Conservation (phyloP, 441 rosid genomes). For the Gossypium gossypioides region DNA sequence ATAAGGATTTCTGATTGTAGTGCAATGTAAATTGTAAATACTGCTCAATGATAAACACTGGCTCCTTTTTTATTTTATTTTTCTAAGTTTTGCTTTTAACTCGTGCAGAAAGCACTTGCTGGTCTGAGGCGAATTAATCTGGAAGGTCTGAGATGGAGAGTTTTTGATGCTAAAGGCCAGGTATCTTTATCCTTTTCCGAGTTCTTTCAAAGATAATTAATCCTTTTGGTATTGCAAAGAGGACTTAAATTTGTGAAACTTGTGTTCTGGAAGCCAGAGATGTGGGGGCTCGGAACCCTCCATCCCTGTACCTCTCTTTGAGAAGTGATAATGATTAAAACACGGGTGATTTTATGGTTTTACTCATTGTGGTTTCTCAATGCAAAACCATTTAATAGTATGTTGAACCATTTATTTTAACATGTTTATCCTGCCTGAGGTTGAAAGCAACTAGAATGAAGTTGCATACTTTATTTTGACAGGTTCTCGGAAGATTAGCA, state of each 20-base stretch:
- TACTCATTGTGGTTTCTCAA: background rate
- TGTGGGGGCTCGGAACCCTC: background rate
- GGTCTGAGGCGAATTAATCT: conserved; percentile 83
- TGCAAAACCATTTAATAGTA: background rate
- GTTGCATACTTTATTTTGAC: background rate
- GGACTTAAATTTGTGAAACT: background rate
- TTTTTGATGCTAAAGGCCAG: conserved; percentile 98
- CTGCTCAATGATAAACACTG: background rate
- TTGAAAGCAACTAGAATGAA: background rate
- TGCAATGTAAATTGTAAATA: background rate
- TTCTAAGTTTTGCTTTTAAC: conserved; percentile 7
- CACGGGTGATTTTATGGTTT: background rate
- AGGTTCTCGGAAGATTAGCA: conserved; percentile 97
- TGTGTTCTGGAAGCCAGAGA: background rate
- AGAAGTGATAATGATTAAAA: background rate
- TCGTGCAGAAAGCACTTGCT: conserved; percentile 83
- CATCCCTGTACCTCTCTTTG: background rate
- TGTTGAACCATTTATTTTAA: background rate
- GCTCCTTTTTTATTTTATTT: background rate
- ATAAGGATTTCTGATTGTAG: background rate
- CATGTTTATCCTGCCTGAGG: background rate
- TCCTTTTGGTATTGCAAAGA: background rate
- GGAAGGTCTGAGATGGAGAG: conserved; percentile 91
- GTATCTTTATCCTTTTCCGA: conserved; percentile 25
- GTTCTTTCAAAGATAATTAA: background rate